Base-by-base conservation (phyloP, 164 flowering plant genomes). In the Vitis amurensis region DNA sequence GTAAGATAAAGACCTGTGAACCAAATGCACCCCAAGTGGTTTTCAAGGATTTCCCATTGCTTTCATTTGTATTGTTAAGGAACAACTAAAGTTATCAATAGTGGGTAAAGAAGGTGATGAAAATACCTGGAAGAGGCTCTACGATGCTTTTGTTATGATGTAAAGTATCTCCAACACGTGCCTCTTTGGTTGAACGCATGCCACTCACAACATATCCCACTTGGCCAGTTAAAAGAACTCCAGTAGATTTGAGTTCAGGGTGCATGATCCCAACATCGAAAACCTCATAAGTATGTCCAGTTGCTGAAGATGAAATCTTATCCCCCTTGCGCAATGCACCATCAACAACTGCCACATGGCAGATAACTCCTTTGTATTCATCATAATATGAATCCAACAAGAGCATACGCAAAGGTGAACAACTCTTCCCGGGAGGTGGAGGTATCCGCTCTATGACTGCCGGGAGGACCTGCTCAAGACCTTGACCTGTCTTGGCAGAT, bases 261-360 rank as follows among this genome's bases (percentile, higher is more conserved):
- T 95, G 93, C 99, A 95, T 91, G 69, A 95, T 79, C 8, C 99
- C 98, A 16, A 91, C 90, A 79, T 95, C 99, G 51, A 86, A 70
- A 59, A 85, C 83, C 70, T 95, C 98, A 78, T 91, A 93, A 59
- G 89, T 59, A 67, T 89, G 97, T 17, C 92, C 85, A 63, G 97
- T 90, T 64, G 97, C 97, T 17, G 85, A 93, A 61, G 97, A 88
- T 53, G 91, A 79, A 78, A 95, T 89, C 77, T 89, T 91, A 74
- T 90, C 93, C 50, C 99, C 99, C 73, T 93, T 93, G 59, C 74
- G 77, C 71, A 95, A 55, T 44, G 86, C 77, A 59, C 99, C 99
- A 84, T 95, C 99, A 77, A 90, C 97, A 81, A 95, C 89, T 12
- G 99, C 97, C 68, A 95, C 98, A 75, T 95, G 98, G 81, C 99